A percentile compares a stretch with the other conserved stretches of the same genome.
Conservation (phyloP, 225 moss, liverwort and hornwort species). For the Sphagnum contortum region DNA sequence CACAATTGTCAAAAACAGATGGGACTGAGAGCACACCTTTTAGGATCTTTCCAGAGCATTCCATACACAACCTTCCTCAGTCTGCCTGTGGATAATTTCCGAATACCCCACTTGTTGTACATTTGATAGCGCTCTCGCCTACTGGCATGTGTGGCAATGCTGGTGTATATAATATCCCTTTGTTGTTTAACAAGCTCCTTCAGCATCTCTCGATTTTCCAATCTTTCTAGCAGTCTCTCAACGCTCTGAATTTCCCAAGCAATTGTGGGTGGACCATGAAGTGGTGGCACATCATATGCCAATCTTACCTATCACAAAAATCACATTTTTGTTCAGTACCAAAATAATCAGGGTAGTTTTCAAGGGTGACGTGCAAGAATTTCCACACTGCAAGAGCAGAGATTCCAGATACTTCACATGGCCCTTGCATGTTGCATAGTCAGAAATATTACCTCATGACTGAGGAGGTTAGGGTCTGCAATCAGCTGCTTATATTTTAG, state of each 20-base stretch:
- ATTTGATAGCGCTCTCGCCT: conserved; percentile 43
- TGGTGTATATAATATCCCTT: conserved; percentile 44
- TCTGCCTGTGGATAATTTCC: conserved; percentile 42
- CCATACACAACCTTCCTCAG: conserved; percentile 46
- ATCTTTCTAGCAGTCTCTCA: conserved; percentile 33
- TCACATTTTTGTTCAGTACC: too few species aligned
- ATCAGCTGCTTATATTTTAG: conserved; percentile 46
- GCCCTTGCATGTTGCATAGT: too few species aligned
- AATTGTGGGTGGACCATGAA: conserved; percentile 22
- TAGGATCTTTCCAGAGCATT: conserved; percentile 46
- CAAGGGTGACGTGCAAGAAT: too few species aligned
- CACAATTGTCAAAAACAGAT: too few species aligned
- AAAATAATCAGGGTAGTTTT: too few species aligned
- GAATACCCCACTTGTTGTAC: conserved; percentile 47
- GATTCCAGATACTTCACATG: too few species aligned
- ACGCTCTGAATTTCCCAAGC: conserved; percentile 48
- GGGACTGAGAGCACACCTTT: conserved; percentile 15
- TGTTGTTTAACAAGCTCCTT: conserved; percentile 44
- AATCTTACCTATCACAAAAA: conserved; percentile 13
- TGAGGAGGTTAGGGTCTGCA: conserved; percentile 29
- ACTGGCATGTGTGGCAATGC: conserved; percentile 44
- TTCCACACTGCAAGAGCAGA: too few species aligned
- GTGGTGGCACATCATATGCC: conserved; percentile 27
- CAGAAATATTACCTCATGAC: conserved; percentile 24
- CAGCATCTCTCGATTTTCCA: conserved; percentile 27